Base-by-base conservation (phyloP, 768 basidiomycete species). In the Stropharia rugosoannulata region DNA sequence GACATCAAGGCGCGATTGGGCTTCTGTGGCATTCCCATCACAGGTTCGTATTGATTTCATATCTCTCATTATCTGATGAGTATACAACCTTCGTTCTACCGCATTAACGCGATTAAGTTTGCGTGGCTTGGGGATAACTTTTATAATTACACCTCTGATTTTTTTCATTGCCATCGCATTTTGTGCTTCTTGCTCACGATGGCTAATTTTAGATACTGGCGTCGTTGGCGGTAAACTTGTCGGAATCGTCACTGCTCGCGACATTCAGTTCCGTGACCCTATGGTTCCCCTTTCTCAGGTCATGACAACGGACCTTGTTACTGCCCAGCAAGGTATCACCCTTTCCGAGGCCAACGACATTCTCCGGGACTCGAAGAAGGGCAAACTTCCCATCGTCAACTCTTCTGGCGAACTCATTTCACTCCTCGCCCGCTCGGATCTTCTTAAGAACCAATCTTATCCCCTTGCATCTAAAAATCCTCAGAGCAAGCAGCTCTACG, bases 1-100 rank as follows among this genome's bases (percentile, higher is more conserved):
- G 90, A 94, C 59, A 90, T 98, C 75, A 98, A 98, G 73, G 86
- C 85, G 29, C 80, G 84, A 44, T 86, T 93, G 15, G 97, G 97
- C 1, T 99, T 97, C 72, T 93, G 92, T 64, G 96, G 97, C 59
- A 94, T 98, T 49, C 97, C 97, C 39, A 93, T 99, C 72, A 98
- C 97, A 36, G 93, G 94, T 96, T 62, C 66, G 93, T 82, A n/a
- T 56, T 15, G 9, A 22, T 41, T 62, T 59, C 15, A 46, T 61
- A 47, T 49, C 16, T 40, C 47, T 49, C 42, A 43, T 22, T 57
- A 59, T 55, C 61, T 69, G 81, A 87, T 86, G 82, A 79, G 75
- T 72, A 68, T 69, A 78, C 75, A 85, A 90, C 83, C 90, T 94
- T 94, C 89, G 91, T 91, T 92, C 91, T 91, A 80, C 90, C 80